Percentiles rank a stretch among this genome's conserved stretches.
These are phyloP conservation scores for Hsuehochloa calcarea DNA, from an alignment of 176 grass and related monocot species.

Conservation along the genomic window DNA sequence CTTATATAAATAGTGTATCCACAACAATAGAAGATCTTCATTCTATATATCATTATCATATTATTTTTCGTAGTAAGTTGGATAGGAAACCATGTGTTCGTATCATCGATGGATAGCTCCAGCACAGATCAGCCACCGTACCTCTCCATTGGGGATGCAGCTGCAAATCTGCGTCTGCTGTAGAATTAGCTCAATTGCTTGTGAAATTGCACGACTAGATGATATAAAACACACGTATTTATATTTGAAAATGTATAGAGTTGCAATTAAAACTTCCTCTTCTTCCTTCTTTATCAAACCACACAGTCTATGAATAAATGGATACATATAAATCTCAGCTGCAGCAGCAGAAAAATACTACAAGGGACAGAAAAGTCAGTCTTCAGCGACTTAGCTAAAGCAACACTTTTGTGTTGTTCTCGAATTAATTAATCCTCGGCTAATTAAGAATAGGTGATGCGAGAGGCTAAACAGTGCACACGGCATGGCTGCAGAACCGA, in stretches of 20 bases:
- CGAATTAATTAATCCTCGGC: not conserved
- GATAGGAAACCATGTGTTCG: too few relatives aligned
- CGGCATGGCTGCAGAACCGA: not conserved
- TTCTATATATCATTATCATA: too few relatives aligned
- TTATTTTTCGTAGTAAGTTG: too few relatives aligned
- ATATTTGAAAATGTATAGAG: not conserved
- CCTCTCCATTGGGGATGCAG: not conserved
- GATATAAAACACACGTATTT: not conserved
- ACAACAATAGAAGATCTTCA: too few relatives aligned
- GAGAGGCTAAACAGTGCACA: not conserved
- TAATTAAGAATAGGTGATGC: not conserved
- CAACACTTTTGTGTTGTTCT: not conserved
- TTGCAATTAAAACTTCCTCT: not conserved
- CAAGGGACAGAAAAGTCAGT: not conserved
- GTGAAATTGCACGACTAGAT: not conserved
- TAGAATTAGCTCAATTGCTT: not conserved
- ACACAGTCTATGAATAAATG: not conserved
- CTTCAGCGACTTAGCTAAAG: not conserved
- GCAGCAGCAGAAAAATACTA: not conserved
- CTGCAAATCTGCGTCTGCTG: not conserved
- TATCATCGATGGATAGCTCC: not conserved
- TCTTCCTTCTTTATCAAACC: not conserved
- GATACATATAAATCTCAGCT: not conserved
- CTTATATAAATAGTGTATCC: too few relatives aligned
- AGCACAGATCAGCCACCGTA: not conserved